phyloP scores from a whole-genome alignment of 164 flowering plant species.

The Umbilicus rupestris region DNA sequence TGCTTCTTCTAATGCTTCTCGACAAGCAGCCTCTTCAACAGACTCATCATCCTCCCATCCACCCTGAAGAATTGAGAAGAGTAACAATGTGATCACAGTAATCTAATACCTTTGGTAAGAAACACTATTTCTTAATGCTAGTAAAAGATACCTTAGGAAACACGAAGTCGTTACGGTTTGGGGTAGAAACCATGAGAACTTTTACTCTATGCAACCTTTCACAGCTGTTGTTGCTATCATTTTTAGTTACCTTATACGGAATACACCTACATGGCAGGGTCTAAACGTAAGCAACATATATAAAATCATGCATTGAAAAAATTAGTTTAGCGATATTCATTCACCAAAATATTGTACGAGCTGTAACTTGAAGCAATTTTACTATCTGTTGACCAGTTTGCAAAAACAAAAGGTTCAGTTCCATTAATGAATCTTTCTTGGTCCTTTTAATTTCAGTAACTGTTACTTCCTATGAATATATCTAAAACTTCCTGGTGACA shows the following conservation, averaged over 20 bases:
- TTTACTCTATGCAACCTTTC: slow-evolving; percentile 24
- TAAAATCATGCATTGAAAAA: neutral
- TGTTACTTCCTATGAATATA: no score
- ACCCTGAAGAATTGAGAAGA: slow-evolving; percentile 38
- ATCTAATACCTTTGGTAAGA: neutral
- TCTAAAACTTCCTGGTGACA: no score
- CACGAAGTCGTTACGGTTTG: slow-evolving; percentile 60
- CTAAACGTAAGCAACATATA: neutral
- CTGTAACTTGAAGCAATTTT: neutral
- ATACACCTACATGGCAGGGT: slow-evolving; percentile 47
- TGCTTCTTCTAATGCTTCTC: slow-evolving; percentile 81
- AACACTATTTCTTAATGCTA: neutral
- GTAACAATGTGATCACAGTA: neutral
- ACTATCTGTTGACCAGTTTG: neutral
- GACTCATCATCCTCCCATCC: slow-evolving; percentile 92
- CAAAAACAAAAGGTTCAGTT: neutral
- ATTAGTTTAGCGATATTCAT: neutral
- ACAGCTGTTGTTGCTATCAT: slow-evolving; percentile 18
- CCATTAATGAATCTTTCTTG: neutral
- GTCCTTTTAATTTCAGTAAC: no score
- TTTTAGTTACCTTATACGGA: slow-evolving; percentile 46
- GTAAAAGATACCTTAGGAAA: slow-evolving; percentile 55
- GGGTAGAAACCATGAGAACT: slow-evolving; percentile 75
- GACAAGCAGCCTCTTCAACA: slow-evolving; percentile 58
- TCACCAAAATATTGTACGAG: neutral